Evolutionary conservation across 2,329 filamentous ascomycete species (phyloP).

Genomic region (Phyllosticta paracitricarpa): DNA sequence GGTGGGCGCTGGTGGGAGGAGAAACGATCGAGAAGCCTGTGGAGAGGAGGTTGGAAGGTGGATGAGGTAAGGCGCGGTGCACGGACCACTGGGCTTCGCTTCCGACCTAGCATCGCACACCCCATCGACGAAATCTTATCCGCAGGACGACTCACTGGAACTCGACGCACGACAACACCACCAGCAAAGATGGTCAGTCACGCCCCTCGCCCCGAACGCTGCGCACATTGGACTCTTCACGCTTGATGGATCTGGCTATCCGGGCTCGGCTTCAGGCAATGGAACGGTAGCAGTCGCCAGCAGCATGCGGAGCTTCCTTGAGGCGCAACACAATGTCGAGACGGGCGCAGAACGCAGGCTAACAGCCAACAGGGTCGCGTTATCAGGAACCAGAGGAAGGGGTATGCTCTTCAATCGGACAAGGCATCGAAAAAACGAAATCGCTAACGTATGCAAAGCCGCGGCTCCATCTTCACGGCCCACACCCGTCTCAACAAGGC

Average conservation of each 20-base stretch:
- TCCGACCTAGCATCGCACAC: background rate
- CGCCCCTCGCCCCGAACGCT: background rate
- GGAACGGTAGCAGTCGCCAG: background rate
- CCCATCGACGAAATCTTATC: constrained; percentile 9
- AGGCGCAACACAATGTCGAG: background rate
- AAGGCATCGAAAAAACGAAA: background rate
- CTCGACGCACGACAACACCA: constrained; percentile 10
- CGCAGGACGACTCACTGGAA: constrained; percentile 10
- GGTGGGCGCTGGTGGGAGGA: constrained; percentile 1
- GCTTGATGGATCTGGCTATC: background rate
- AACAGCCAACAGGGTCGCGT: constrained; percentile 48
- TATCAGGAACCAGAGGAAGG: constrained; percentile 62
- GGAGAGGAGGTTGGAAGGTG: background rate
- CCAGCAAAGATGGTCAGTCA: constrained; percentile 11
- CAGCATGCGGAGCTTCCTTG: background rate
- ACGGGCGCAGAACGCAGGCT: background rate
- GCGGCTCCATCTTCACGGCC: constrained; percentile 68
- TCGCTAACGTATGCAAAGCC: constrained; percentile 43
- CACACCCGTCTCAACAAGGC: constrained; percentile 72
- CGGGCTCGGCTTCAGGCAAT: background rate
- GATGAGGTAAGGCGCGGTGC: background rate
- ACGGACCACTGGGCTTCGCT: background rate
- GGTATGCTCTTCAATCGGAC: constrained; percentile 11
- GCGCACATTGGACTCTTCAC: background rate
- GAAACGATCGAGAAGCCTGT: background rate